Conservation (phyloP, 495 filamentous ascomycete species). For the Cryomyces antarcticus region DNA sequence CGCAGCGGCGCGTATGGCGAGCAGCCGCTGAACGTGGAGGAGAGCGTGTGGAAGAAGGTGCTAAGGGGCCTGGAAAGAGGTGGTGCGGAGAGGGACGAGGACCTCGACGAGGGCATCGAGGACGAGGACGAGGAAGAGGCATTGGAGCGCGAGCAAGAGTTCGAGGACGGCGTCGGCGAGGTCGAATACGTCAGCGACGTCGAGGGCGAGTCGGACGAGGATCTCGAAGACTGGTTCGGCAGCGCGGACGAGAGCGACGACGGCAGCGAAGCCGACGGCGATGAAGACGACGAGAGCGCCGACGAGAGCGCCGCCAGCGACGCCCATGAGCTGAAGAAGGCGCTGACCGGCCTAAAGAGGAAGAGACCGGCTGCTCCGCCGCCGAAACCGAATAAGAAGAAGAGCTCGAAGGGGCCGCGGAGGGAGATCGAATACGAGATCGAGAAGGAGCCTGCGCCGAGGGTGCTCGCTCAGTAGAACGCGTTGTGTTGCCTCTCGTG, state of each 20-base stretch:
- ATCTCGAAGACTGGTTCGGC: constrained; percentile 58
- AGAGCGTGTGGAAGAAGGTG: constrained; percentile 94
- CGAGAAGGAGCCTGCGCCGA: constrained; percentile 16
- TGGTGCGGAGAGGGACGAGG: constrained; percentile 67
- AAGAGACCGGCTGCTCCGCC: constrained; percentile 20
- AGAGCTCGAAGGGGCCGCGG: constrained; percentile 18
- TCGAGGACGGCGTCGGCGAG: constrained; percentile 47
- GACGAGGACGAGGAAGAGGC: constrained; percentile 60
- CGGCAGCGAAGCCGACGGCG: constrained; percentile 16
- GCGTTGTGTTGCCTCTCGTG: constrained; percentile 1
- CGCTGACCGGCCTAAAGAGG: constrained; percentile 21
- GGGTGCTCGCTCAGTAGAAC: not conserved
- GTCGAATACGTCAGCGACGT: constrained; percentile 74
- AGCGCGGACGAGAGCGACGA: constrained; percentile 21
- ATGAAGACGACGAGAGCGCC: constrained; percentile 20
- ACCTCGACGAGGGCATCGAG: constrained; percentile 66
- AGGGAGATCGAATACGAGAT: constrained; percentile 31
- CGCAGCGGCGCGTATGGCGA: constrained; percentile 89
- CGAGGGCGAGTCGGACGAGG: constrained; percentile 34
- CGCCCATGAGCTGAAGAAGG: constrained; percentile 27
- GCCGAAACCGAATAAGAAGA: constrained; percentile 24
- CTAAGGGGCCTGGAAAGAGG: constrained; percentile 76
- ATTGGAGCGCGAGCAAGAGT: constrained; percentile 41
- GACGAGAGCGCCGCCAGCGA: constrained; percentile 19
- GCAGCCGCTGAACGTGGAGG: constrained; percentile 80